Conservation (phyloP, 2,329 filamentous ascomycete species). For the Penicillium griseofulvum region DNA sequence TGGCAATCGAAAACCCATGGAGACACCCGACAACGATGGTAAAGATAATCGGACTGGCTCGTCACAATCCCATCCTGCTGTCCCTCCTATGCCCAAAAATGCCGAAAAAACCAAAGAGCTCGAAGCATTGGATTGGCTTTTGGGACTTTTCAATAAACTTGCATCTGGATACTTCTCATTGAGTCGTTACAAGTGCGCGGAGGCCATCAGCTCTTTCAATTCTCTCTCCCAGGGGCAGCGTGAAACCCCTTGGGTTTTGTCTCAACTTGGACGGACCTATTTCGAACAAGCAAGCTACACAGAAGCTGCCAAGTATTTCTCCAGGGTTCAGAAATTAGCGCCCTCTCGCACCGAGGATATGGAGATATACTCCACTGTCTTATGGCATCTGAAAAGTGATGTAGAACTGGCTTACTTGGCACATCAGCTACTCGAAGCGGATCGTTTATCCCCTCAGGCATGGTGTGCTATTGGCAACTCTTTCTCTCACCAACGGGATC, state of each 20-base stretch:
- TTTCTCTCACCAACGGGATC: constrained; percentile 86
- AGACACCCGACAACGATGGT: constrained; percentile 64
- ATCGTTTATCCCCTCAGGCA: constrained; percentile 86
- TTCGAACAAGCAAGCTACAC: constrained; percentile 86
- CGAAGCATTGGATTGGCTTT: constrained; percentile 71
- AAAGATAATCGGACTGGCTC: constrained; percentile 54
- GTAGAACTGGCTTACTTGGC: constrained; percentile 88
- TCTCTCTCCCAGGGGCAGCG: constrained; percentile 71
- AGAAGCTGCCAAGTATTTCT: constrained; percentile 84
- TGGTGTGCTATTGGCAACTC: constrained; percentile 97
- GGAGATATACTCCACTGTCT: constrained; percentile 96
- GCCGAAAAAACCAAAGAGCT: constrained; percentile 64
- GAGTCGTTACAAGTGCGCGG: constrained; percentile 72
- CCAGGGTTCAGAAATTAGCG: constrained; percentile 71
- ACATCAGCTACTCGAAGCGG: constrained; percentile 81
- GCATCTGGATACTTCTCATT: constrained; percentile 76
- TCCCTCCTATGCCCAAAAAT: constrained; percentile 31
- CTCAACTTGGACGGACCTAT: constrained; percentile 84
- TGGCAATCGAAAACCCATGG: constrained; percentile 73
- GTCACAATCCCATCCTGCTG: constrained; percentile 27
- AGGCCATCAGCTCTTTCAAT: constrained; percentile 72
- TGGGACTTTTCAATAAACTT: constrained; percentile 79
- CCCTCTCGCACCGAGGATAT: constrained; percentile 87
- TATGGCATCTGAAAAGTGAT: constrained; percentile 96
- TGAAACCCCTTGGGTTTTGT: constrained; percentile 89